Conservation (phyloP, 805 yeast genomes). For the Candida orba region DNA sequence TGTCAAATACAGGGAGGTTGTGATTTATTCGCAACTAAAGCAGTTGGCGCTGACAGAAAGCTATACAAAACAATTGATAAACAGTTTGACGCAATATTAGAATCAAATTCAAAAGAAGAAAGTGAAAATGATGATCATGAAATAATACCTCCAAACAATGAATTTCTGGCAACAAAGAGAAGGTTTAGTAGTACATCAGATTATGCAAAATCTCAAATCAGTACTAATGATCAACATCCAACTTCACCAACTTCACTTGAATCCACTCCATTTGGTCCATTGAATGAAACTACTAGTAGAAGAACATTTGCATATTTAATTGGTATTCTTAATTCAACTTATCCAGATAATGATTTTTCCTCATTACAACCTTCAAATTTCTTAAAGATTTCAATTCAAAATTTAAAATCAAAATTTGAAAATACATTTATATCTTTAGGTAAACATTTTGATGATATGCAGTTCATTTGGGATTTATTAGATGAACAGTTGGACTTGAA, state of each 20-base stretch:
- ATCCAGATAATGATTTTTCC: conserved; percentile 94
- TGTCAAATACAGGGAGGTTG: conserved; percentile 80
- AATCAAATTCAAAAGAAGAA: conserved; percentile 13
- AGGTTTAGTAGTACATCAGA: conserved; percentile 26
- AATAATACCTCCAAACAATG: conserved; percentile 17
- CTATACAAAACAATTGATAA: conserved; percentile 82
- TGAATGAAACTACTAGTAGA: conserved; percentile 77
- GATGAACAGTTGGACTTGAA: conserved; percentile 67
- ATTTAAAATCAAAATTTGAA: conserved; percentile 61
- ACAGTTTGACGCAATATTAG: conserved; percentile 51
- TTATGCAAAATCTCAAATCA: not conserved
- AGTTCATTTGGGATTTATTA: conserved; percentile 82
- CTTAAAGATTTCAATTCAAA: conserved; percentile 40
- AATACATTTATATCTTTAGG: conserved; percentile 67
- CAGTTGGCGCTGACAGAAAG: conserved; percentile 84
- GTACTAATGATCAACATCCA: not conserved
- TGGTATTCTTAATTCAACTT: conserved; percentile 83
- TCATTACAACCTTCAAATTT: conserved; percentile 76
- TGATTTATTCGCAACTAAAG: conserved; percentile 90
- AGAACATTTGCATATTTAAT: conserved; percentile 86
- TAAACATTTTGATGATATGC: conserved; percentile 38
- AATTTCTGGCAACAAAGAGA: conserved; percentile 36
- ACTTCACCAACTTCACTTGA: conserved; percentile 14
- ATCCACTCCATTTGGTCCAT: conserved; percentile 81
- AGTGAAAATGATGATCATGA: conserved; percentile 10